Evolutionary conservation across 805 yeast genomes (phyloP).

Genomic region (Priceomyces medius): DNA sequence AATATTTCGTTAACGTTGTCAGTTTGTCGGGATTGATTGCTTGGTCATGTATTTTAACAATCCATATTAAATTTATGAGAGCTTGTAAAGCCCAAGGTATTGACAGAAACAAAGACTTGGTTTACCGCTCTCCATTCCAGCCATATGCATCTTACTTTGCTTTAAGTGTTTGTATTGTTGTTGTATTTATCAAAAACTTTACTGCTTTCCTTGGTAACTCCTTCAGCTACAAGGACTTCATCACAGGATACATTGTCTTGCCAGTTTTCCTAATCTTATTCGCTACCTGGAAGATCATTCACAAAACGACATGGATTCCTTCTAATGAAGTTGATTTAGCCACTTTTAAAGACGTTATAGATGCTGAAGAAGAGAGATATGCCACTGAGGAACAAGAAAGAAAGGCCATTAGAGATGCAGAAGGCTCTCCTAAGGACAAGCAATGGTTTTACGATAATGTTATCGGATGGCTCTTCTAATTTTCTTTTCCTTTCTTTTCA

Average conservation of each 20-base stretch:
- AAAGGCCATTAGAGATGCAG: conserved; percentile 38
- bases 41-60: conserved; percentile 69
- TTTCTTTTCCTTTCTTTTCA: no score
- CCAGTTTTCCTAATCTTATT: conserved; percentile 59
- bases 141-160: conserved; percentile 68
- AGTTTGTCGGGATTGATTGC: conserved; percentile 73
- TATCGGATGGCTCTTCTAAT: conserved; percentile 49
- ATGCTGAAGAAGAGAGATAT: conserved; percentile 49
- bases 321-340: conserved; percentile 62
- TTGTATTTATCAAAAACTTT: conserved; percentile 67
- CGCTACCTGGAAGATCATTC: conserved; percentile 58
- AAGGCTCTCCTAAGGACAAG: conserved; percentile 41
- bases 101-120: conserved; percentile 49
- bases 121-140: conserved; percentile 65
- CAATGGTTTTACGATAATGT: conserved; percentile 50
- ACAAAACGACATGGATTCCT: conserved; percentile 47
- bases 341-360: conserved; percentile 56
- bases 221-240: conserved; percentile 63
- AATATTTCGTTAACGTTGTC: conserved; percentile 71
- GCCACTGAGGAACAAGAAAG: conserved; percentile 32
- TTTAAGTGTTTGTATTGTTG: conserved; percentile 49
- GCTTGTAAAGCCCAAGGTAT: conserved; percentile 66
- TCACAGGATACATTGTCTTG: conserved; percentile 76
- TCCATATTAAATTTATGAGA: conserved; percentile 63
- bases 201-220: conserved; percentile 61